Evolutionary conservation across 1,284 basidiomycete genomes (phyloP), one percentile per base, ranked within the genome.

Genomic region (Ganoderma sinense): DNA sequence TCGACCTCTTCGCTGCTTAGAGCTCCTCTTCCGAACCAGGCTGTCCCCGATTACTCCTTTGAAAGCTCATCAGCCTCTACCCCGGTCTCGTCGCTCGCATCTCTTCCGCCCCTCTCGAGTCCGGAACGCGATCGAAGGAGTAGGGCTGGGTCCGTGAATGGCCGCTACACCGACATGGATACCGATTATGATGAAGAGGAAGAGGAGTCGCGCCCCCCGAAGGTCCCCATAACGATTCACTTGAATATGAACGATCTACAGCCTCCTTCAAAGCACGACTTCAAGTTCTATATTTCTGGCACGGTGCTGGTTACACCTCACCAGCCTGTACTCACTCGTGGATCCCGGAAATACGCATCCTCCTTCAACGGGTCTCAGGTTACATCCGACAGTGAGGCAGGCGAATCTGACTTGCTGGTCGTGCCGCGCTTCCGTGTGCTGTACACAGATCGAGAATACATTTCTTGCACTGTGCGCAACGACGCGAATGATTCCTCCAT

Each of bases 221-320:
- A 84, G 20, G 80, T 83, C n/a, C 88, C 89, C 3, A 82, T 92
- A 43, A 93, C 91, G 0, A 80, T 94, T 5, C 92, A 94, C 76
- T 75, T 94, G 67, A 93, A 94, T 75, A 91, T 94, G 84, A 92
- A 92, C 75, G 91, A 94, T 56, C 82, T 94, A 18, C 81, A 88
- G n/a, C 86, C 88, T 1, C 87, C 91, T 3, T 80, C 86, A 39
- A 90, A 88, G 78, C 89, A 88, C 69, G 78, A 83, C 7, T 89
- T 94, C 75, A 86, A 85, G 3, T 92, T 94, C 77, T 86, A 81
- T 16, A 87, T 94, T 51, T 84, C 85, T 4, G 92, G 93, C 4
- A 89, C 85, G 3, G 83, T 94, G 51, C 79, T 93, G 6, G 80
- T 94, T 40, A 84, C 84, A 4, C 84, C 91, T 29, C 85, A 85